Conservation (phyloP, 306 rosid species). For the Trichosanthes cucumerina region DNA sequence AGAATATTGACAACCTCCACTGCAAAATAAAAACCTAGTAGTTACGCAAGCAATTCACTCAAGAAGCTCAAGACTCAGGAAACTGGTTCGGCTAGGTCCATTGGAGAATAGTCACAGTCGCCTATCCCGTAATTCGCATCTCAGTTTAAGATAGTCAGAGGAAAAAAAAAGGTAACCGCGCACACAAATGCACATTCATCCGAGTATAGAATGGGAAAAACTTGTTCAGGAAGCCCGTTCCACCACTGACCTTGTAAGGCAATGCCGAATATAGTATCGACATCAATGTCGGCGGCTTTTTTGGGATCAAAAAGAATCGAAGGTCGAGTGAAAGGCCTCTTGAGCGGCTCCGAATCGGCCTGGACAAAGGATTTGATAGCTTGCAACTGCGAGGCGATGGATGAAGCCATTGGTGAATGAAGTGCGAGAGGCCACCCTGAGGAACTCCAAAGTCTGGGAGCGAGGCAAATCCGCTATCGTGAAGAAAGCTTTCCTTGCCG, state of each 20-base stretch:
- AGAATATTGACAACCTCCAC: background rate
- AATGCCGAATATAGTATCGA: constrained; percentile 39
- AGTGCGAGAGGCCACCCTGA: background rate
- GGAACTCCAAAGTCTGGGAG: background rate
- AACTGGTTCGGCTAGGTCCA: background rate
- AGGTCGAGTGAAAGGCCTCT: constrained; percentile 73
- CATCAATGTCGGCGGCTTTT: constrained; percentile 65
- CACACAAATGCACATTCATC: background rate
- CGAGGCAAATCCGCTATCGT: background rate
- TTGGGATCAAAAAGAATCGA: constrained; percentile 67
- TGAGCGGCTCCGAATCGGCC: constrained; percentile 39
- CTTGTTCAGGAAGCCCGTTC: background rate
- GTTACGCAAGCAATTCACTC: background rate
- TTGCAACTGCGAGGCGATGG: constrained; percentile 58
- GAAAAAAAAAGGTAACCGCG: background rate
- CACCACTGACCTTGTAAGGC: constrained; percentile 47
- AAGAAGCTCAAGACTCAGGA: background rate
- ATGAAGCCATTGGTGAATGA: constrained; percentile 39
- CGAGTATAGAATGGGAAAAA: background rate
- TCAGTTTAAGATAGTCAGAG: background rate
- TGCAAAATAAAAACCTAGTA: background rate
- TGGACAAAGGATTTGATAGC: constrained; percentile 37
- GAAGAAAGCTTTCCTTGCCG: background rate
- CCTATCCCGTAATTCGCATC: background rate
- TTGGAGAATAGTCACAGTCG: background rate